Base-by-base conservation (phyloP, 495 filamentous ascomycete species). In the Pyrenula aspistea region DNA sequence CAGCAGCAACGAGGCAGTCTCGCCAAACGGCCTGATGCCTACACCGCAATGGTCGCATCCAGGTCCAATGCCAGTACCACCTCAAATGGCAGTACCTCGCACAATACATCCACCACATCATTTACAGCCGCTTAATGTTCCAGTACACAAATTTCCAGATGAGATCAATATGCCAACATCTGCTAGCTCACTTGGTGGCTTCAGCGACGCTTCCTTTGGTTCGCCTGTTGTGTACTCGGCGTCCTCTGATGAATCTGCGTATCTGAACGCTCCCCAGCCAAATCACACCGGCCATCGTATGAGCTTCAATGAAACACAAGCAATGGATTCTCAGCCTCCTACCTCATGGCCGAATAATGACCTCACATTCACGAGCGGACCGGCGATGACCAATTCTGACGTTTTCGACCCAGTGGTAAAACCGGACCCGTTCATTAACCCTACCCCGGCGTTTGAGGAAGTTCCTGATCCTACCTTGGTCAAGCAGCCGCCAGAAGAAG, bases 121-220 rank as follows among this genome's bases (percentile, higher is more conserved):
- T 42, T 58, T 76, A 22, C 71, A 75, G 51, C 65, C 68, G 25
- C 63, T 76, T 23, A 68, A 72, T 19, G 72, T 72, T 10, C 59
- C 70, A 4, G 50, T 73, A n/a, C 53, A 58, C n/a, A 60, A 65
- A 19, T 57, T 63, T 12, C 69, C 64, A 56, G 69, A 70, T 24
- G 69, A 70, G 25, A 57, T 65, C 48, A 63, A 61, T 15, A 56
- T 73, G 31, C 74, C 73, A 11, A 68, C 69, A 42, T 75, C 75
- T 10, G 65, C 71, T 1, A 65, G 66, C 51, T 73, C 71, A 1
- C 47, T 74, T 10, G 68, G 69, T 24, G 69, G 73, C 19, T 78
- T 70, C 58, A 71, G 69, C 23, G 72, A 73, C 49, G 71, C 69
- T 51, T 70, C 71, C 52, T 74, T 67, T 56, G 69, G 67, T 20